phyloP scores from a whole-genome alignment of 345 rosid genomes.

The Brassica cretica region DNA sequence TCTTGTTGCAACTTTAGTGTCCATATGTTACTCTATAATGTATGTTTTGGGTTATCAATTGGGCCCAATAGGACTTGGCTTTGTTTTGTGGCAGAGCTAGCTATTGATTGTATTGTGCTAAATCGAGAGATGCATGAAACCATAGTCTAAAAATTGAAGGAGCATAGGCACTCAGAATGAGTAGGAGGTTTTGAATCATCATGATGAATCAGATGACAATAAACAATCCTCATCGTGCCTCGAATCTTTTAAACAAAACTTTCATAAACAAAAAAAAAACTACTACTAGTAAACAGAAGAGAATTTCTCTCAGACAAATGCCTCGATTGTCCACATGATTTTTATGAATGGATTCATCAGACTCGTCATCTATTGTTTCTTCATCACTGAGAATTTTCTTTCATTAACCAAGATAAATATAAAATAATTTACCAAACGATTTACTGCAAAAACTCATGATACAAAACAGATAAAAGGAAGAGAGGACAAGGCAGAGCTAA shows the following conservation, averaged over 20 bases:
- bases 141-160: too few relatives aligned
- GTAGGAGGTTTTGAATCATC: slow-evolving; percentile 53
- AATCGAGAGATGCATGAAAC: neutral
- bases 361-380: slow-evolving; percentile 60
- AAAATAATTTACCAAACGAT: neutral
- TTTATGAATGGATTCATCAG: slow-evolving; percentile 55
- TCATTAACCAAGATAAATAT: neutral
- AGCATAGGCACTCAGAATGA: slow-evolving; percentile 63
- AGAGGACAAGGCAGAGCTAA: neutral
- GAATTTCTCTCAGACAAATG: slow-evolving; percentile 68
- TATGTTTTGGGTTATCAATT: neutral
- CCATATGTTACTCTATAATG: too few relatives aligned
- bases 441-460: neutral
- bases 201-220: slow-evolving; percentile 34
- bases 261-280: too few relatives aligned
- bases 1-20: neutral
- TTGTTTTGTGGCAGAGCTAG: neutral
- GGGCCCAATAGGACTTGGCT: neutral
- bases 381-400: slow-evolving; percentile 53
- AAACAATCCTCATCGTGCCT: slow-evolving; percentile 49
- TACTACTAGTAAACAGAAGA: neutral
- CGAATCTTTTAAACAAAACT: too few relatives aligned
- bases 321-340: slow-evolving; percentile 68
- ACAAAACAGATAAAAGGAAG: neutral
- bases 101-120: neutral